Percentiles rank a stretch among this genome's conserved stretches.
These are phyloP conservation scores for Eutrema salsugineum DNA, from an alignment of 441 rosid genomes.

Conservation along the genomic window DNA sequence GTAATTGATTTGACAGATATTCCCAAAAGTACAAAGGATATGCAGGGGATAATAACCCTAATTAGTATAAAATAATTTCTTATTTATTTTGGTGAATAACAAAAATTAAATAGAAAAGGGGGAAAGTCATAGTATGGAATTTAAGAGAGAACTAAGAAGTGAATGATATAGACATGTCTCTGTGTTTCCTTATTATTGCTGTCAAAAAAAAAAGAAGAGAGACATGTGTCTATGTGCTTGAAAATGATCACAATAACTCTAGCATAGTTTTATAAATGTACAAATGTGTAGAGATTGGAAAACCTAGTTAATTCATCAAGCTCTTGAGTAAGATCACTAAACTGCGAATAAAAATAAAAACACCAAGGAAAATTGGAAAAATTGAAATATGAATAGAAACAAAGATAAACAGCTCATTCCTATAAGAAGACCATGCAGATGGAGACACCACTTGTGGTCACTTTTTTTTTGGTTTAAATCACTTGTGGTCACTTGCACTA, in stretches of 20 bases:
- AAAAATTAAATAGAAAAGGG: background rate
- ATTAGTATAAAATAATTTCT: background rate
- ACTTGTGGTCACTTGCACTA: constrained; percentile 21
- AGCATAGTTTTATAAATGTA: background rate
- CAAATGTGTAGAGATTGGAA: background rate
- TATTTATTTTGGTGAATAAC: background rate
- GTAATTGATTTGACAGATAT: constrained; percentile 32
- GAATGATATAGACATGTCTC: constrained; percentile 9
- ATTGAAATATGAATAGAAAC: constrained; percentile 21
- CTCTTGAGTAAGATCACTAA: background rate
- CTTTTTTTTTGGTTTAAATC: background rate
- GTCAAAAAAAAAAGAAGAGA: no score
- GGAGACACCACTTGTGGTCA: constrained; percentile 22
- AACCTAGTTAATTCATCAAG: background rate
- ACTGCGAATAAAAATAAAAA: background rate
- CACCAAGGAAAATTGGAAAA: background rate
- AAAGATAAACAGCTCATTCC: constrained; percentile 30
- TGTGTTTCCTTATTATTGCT: background rate
- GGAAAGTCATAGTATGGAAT: background rate
- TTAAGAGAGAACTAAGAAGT: background rate
- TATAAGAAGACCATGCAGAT: constrained; percentile 24
- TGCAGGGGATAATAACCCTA: constrained; percentile 21
- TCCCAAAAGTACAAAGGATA: constrained; percentile 17
- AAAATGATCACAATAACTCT: background rate
- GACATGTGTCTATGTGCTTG: background rate